These are phyloP conservation scores for Zygosaccharomyces sapae DNA, from an alignment of 1,139 yeast species.

Conservation along the genomic window DNA sequence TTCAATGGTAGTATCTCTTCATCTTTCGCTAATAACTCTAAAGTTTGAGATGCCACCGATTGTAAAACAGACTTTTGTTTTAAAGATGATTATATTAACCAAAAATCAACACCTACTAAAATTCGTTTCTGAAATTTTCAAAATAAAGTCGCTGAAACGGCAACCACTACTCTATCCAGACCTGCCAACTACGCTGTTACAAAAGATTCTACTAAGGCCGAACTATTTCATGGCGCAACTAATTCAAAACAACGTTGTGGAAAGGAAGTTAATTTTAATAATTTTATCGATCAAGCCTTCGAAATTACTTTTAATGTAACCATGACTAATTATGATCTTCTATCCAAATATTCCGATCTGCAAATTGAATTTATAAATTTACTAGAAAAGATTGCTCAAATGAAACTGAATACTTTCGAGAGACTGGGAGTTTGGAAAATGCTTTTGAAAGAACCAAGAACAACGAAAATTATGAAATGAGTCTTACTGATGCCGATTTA, in stretches of 20 bases:
- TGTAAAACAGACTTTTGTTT: too few species aligned
- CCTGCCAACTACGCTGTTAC: background rate
- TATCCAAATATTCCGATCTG: constrained; percentile 1
- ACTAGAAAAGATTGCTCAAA: background rate
- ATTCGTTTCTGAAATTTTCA: background rate
- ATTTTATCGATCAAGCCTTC: background rate
- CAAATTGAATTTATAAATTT: background rate
- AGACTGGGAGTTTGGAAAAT: background rate
- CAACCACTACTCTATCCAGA: background rate
- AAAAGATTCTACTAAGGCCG: background rate
- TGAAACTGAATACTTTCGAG: background rate
- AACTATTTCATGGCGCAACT: background rate
- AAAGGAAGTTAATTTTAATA: background rate
- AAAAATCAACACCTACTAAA: background rate
- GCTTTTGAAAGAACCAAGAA: background rate
- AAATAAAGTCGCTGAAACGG: background rate
- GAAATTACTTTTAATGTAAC: background rate
- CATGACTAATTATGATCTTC: background rate
- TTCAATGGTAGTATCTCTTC: too few species aligned
- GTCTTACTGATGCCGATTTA: background rate
- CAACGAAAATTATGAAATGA: constrained; percentile 1
- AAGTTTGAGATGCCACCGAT: too few species aligned
- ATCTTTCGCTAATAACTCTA: too few species aligned
- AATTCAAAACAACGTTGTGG: background rate
- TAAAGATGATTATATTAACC: background rate